These are phyloP conservation scores for Blumeria graminis DNA, from an alignment of 2,329 filamentous ascomycete species.

Conservation along the genomic window DNA sequence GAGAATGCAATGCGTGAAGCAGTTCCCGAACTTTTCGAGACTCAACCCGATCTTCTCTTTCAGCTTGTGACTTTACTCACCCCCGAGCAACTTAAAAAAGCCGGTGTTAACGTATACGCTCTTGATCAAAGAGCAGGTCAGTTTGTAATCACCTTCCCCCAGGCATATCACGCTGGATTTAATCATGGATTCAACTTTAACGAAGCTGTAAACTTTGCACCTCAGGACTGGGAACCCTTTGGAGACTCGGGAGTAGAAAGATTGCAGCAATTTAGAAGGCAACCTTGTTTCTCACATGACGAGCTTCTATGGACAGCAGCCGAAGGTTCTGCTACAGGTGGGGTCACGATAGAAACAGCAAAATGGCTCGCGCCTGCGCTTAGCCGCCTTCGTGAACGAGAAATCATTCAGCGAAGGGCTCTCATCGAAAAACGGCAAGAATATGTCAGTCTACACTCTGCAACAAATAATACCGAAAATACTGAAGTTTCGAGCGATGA, in stretches of 20 bases:
- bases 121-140: constrained; percentile 91
- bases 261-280: constrained; percentile 65
- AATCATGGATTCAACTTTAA: constrained; percentile 99
- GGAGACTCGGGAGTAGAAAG: constrained; percentile 70
- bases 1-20: constrained; percentile 87
- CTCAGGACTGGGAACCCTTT: constrained; percentile 81
- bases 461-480: constrained; percentile 12
- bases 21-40: constrained; percentile 89
- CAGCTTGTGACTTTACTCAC: constrained; percentile 91
- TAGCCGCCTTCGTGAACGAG: constrained; percentile 51
- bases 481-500: constrained; percentile 23
- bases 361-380: constrained; percentile 88
- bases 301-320: constrained; percentile 82
- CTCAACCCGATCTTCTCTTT: constrained; percentile 85
- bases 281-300: constrained; percentile 94
- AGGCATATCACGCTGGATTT: constrained; percentile 93
- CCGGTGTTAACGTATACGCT: constrained; percentile 78
- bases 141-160: constrained; percentile 87
- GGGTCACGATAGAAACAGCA: constrained; percentile 58
- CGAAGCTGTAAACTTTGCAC: constrained; percentile 94
- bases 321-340: constrained; percentile 41
- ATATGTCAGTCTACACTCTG: constrained; percentile 16
- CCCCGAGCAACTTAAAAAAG: constrained; percentile 78
- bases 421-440: constrained; percentile 45
- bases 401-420: constrained; percentile 39